A percentile compares a stretch with the other conserved stretches of the same genome.
phyloP scores from a whole-genome alignment of 2,329 filamentous ascomycete species.

The Xylariaceae sp. region DNA sequence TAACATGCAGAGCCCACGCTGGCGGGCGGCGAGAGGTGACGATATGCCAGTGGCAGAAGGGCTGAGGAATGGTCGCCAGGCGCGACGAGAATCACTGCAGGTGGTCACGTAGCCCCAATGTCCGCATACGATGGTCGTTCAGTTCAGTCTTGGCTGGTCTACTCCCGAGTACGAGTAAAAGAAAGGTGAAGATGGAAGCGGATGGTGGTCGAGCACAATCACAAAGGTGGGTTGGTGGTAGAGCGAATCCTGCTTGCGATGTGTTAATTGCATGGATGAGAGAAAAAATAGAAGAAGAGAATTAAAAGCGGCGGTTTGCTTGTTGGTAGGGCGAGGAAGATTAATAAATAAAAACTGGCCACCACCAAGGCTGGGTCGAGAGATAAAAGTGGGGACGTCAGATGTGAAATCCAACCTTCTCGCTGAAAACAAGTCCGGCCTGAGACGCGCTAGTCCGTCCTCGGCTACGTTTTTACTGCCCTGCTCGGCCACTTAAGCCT shows the following conservation, averaged over 20 bases:
- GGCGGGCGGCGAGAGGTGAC: conserved; percentile 3
- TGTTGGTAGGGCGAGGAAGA: conserved; percentile 5
- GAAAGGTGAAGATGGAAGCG: neutral
- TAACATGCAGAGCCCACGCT: conserved; percentile 14
- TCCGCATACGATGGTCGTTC: conserved; percentile 10
- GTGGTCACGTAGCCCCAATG: conserved; percentile 15
- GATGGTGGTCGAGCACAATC: conserved; percentile 9
- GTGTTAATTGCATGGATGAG: conserved; percentile 5
- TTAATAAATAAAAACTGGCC: conserved; percentile 13
- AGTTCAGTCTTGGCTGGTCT: conserved; percentile 1
- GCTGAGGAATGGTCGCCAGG: neutral
- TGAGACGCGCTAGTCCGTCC: neutral
- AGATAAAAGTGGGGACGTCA: neutral
- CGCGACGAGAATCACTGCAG: conserved; percentile 12
- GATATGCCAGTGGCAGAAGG: conserved; percentile 2
- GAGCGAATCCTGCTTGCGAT: conserved; percentile 9
- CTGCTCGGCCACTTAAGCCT: neutral
- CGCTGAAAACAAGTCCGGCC: neutral
- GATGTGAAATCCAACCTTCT: neutral
- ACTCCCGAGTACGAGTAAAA: conserved; percentile 5
- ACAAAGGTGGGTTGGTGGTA: conserved; percentile 6
- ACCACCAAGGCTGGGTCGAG: neutral
- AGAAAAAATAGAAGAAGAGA: neutral
- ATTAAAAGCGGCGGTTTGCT: neutral
- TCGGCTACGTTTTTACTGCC: neutral